Evolutionary conservation across 768 basidiomycete genomes (phyloP).

Genomic region (Psilocybe tampanensis): DNA sequence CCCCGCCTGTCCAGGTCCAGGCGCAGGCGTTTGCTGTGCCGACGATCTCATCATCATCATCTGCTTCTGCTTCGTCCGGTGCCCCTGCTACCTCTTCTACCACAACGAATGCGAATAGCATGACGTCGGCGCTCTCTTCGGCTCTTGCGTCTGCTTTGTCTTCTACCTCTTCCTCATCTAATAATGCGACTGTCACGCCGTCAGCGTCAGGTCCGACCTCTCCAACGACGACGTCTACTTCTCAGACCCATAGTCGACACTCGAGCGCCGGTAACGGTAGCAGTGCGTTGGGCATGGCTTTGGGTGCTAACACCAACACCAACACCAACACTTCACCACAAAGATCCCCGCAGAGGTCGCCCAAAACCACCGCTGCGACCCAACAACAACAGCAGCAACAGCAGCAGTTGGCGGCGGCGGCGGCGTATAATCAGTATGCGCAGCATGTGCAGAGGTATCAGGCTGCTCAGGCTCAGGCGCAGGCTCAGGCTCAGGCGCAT

Average conservation of each 20-base stretch:
- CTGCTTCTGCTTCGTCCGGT: background rate
- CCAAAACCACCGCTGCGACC: too few relatives aligned
- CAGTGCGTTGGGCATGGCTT: too few relatives aligned
- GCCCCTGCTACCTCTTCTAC: background rate
- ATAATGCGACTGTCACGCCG: too few relatives aligned
- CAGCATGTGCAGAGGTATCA: slow-evolving; percentile 26
- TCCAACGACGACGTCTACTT: too few relatives aligned
- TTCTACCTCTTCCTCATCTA: too few relatives aligned
- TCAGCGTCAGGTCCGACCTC: too few relatives aligned
- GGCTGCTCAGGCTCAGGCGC: slow-evolving; percentile 22
- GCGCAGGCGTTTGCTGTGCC: slow-evolving; percentile 18
- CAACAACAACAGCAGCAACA: slow-evolving; percentile 27
- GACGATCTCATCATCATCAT: background rate
- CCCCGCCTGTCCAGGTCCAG: slow-evolving; percentile 19
- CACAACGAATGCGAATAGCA: background rate
- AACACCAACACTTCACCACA: too few relatives aligned
- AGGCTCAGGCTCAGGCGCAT: too few relatives aligned
- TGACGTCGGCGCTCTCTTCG: background rate
- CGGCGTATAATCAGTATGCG: slow-evolving; percentile 19
- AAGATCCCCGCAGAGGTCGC: too few relatives aligned
- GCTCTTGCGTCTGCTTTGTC: slow-evolving; percentile 3
- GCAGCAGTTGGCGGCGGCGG: slow-evolving; percentile 16
- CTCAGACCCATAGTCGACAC: too few relatives aligned
- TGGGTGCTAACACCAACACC: too few relatives aligned
- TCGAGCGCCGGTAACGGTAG: too few relatives aligned